Conservation (phyloP, 495 filamentous ascomycete species). For the Trichocladium antarcticum region DNA sequence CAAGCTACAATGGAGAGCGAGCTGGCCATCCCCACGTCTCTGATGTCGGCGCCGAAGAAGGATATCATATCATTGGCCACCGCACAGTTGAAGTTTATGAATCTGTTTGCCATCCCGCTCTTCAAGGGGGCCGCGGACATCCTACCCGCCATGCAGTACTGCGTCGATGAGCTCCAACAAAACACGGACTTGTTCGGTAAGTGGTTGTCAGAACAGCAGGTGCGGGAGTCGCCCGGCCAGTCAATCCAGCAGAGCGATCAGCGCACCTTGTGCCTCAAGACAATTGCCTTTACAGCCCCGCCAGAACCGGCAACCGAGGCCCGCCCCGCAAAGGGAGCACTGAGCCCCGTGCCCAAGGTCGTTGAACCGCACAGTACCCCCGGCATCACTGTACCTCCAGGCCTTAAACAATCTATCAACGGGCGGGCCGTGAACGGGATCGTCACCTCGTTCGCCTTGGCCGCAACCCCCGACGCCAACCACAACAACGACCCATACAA, state of each 20-base stretch:
- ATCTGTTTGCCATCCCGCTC: slow-evolving; percentile 79
- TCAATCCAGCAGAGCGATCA: slow-evolving; percentile 15
- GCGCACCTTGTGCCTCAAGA: slow-evolving; percentile 30
- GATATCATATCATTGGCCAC: slow-evolving; percentile 75
- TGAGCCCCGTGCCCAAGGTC: not conserved
- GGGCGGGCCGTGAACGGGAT: slow-evolving; percentile 33
- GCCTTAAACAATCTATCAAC: slow-evolving; percentile 8
- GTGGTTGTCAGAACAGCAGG: slow-evolving; percentile 28
- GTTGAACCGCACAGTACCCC: slow-evolving; percentile 4
- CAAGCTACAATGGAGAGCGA: slow-evolving; percentile 88
- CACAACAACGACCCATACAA: slow-evolving; percentile 29
- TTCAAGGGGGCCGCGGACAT: slow-evolving; percentile 79
- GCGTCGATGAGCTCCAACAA: slow-evolving; percentile 60
- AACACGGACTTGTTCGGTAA: slow-evolving; percentile 65
- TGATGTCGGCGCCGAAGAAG: slow-evolving; percentile 74
- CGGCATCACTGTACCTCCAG: too few relatives aligned
- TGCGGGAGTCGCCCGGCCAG: slow-evolving; percentile 16
- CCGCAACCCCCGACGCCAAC: slow-evolving; percentile 28
- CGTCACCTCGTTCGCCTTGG: slow-evolving; percentile 23
- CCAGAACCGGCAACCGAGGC: slow-evolving; percentile 17
- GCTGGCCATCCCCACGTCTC: slow-evolving; percentile 71
- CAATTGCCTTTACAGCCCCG: slow-evolving; percentile 29
- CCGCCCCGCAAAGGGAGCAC: not conserved
- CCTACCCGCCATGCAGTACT: slow-evolving; percentile 71
- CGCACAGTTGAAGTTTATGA: slow-evolving; percentile 92